Conservation (phyloP, 2,329 filamentous ascomycete genomes). For the Alternaria ventricosa region DNA sequence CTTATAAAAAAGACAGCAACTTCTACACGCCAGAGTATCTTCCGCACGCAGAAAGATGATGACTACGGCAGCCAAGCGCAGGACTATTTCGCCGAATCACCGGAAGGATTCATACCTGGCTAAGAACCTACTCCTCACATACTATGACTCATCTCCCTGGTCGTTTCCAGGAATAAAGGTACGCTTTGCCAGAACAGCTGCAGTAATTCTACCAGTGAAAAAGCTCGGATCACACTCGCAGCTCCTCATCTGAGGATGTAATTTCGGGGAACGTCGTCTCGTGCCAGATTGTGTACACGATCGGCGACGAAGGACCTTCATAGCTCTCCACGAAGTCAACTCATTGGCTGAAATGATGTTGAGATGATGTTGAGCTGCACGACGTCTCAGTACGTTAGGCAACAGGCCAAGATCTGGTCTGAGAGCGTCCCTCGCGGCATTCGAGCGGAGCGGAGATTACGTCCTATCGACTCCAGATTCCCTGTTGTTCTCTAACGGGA, state of each 20-base stretch:
- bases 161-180: neutral
- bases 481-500: neutral
- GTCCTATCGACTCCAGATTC: neutral
- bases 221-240: neutral
- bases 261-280: neutral
- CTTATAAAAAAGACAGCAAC: neutral
- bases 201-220: neutral
- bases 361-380: neutral
- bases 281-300: too few relatives aligned
- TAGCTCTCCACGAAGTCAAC: neutral
- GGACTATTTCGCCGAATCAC: neutral
- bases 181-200: neutral
- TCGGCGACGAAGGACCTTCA: neutral
- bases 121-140: too few relatives aligned
- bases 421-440: neutral
- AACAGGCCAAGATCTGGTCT: neutral
- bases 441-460: neutral
- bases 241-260: neutral
- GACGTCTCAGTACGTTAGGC: neutral
- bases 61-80: neutral
- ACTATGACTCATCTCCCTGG: neutral
- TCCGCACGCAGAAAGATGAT: neutral
- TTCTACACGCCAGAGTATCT: too few relatives aligned
- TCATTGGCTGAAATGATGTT: neutral
- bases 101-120: neutral